These are phyloP conservation scores for Phialemonium atrogriseum DNA, from an alignment of 2,329 filamentous ascomycete species.

Conservation along the genomic window DNA sequence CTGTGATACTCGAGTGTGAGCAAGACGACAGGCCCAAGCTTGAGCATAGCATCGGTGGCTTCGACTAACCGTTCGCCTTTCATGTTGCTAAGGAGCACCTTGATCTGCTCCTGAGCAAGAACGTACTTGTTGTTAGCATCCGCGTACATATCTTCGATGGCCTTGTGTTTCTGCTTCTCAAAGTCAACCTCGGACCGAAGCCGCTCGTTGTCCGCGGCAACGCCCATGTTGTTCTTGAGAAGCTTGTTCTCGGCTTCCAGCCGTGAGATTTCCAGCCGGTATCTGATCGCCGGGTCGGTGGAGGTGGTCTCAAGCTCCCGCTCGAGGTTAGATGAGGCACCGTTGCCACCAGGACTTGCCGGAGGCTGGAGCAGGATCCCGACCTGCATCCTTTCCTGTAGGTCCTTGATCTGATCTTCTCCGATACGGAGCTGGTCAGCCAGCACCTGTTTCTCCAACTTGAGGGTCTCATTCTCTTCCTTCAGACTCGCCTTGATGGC, in stretches of 20 bases:
- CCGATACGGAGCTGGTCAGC: slow-evolving; percentile 19
- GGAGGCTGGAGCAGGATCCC: slow-evolving; percentile 18
- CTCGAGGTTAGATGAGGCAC: slow-evolving; percentile 40
- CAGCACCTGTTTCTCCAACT: slow-evolving; percentile 32
- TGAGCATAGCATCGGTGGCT: slow-evolving; percentile 24
- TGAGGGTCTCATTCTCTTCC: slow-evolving; percentile 33
- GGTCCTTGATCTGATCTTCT: slow-evolving; percentile 40
- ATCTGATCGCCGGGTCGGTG: slow-evolving; percentile 28
- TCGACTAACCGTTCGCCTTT: slow-evolving; percentile 48
- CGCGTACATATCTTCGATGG: slow-evolving; percentile 46
- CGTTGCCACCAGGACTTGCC: slow-evolving; percentile 20
- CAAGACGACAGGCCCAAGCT: slow-evolving; percentile 22
- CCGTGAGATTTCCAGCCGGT: slow-evolving; percentile 46
- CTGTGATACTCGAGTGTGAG: slow-evolving; percentile 41
- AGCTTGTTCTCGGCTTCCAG: slow-evolving; percentile 55
- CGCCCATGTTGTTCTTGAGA: slow-evolving; percentile 44
- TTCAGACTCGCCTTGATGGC: slow-evolving; percentile 31
- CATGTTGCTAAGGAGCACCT: slow-evolving; percentile 42
- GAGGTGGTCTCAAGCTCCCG: slow-evolving; percentile 48
- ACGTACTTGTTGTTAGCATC: slow-evolving; percentile 51
- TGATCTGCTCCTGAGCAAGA: slow-evolving; percentile 48
- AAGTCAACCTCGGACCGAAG: slow-evolving; percentile 50
- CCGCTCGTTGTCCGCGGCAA: slow-evolving; percentile 43
- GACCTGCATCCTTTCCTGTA: slow-evolving; percentile 49
- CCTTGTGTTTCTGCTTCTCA: slow-evolving; percentile 38